Evolutionary conservation across 2,329 filamentous ascomycete genomes (phyloP).

Genomic region (Neofusicoccum sp.): DNA sequence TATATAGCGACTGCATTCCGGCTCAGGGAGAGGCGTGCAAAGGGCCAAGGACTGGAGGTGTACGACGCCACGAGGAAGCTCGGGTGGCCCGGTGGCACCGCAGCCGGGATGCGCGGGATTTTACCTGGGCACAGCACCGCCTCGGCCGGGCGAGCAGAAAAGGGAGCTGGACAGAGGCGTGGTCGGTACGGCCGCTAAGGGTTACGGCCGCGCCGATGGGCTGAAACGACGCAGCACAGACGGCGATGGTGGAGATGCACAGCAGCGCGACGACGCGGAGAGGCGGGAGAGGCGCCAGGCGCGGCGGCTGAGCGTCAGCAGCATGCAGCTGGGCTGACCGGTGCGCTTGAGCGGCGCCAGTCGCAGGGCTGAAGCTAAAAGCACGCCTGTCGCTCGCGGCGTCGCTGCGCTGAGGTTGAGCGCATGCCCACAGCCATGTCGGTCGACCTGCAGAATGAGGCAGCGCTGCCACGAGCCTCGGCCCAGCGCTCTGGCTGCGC

Average conservation of each 20-base stretch:
- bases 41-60: not conserved
- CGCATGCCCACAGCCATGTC: not conserved
- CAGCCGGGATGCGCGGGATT: not conserved
- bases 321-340: not conserved
- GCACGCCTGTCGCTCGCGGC: not conserved
- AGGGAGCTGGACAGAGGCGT: not conserved
- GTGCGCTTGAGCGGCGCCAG: not conserved
- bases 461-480: not conserved
- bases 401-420: not conserved
- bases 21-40: not conserved
- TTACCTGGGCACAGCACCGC: not conserved
- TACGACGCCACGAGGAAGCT: constrained; percentile 2
- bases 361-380: not conserved
- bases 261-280: not conserved
- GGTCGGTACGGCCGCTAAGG: constrained; percentile 11
- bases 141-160: not conserved
- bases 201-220: constrained; percentile 10
- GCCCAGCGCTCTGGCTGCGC: not conserved
- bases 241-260: constrained; percentile 3
- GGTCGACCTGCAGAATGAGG: constrained; percentile 15
- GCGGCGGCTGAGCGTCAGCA: not conserved
- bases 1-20: not conserved
- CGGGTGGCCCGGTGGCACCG: not conserved
- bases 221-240: constrained; percentile 9
- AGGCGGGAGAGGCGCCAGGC: constrained; percentile 1